Evolutionary conservation across 805 yeast genomes (phyloP).

Genomic region (Candida andamanensis): DNA sequence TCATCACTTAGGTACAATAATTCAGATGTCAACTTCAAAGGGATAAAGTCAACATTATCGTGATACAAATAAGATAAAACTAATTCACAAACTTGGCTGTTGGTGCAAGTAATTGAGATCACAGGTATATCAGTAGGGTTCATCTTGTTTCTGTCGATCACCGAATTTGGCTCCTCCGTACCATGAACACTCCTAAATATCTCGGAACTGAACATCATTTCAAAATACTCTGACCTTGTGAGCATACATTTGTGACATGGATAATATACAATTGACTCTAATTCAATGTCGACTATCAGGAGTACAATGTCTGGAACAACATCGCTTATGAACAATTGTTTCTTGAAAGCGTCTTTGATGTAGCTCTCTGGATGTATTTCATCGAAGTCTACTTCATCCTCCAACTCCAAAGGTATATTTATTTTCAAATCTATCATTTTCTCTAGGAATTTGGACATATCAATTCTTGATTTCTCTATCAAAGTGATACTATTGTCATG

Average conservation of each 20-base stretch:
- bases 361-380: constrained; percentile 19
- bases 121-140: constrained; percentile 18
- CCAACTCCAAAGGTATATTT: constrained; percentile 9
- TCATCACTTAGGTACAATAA: constrained; percentile 56
- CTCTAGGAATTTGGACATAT: constrained; percentile 25
- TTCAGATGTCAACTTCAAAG: constrained; percentile 48
- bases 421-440: constrained; percentile 18
- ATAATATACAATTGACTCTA: constrained; percentile 34
- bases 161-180: constrained; percentile 8
- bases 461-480: constrained; percentile 30
- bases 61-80: constrained; percentile 45
- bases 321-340: constrained; percentile 15
- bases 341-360: constrained; percentile 18
- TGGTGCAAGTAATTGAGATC: constrained; percentile 20
- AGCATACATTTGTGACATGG: constrained; percentile 65
- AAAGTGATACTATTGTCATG: constrained; percentile 26
- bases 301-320: constrained; percentile 47
- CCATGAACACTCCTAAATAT: constrained; percentile 17
- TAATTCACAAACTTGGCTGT: constrained; percentile 13
- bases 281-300: constrained; percentile 24
- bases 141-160: constrained; percentile 14
- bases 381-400: constrained; percentile 26
- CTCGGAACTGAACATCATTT: constrained; percentile 53
- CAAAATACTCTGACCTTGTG: constrained; percentile 58
- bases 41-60: constrained; percentile 49